phyloP scores from a whole-genome alignment of 1,139 yeast species.

The Meyerozyma carpophila region DNA sequence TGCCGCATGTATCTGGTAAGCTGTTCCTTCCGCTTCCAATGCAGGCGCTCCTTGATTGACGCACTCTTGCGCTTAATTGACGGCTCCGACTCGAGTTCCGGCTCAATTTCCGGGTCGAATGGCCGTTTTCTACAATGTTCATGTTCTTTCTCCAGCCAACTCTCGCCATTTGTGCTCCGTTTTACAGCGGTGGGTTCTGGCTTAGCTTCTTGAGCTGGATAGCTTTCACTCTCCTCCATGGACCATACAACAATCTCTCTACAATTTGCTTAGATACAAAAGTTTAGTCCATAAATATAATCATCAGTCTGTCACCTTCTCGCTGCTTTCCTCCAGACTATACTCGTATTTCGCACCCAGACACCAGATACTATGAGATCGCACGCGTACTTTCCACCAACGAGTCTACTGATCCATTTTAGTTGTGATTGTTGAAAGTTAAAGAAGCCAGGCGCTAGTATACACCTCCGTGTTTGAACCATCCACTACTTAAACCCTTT shows the following conservation, averaged over 20 bases:
- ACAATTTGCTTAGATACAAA: too few species aligned
- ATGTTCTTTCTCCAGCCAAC: neutral
- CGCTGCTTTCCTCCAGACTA: too few species aligned
- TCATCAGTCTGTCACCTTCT: too few species aligned
- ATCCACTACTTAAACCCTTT: neutral
- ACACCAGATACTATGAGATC: neutral
- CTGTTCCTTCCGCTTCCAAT: constrained; percentile 9
- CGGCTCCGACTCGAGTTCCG: neutral
- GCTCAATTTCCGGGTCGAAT: neutral
- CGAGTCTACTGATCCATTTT: neutral
- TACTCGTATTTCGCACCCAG: neutral
- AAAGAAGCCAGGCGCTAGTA: too few species aligned
- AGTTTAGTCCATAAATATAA: too few species aligned
- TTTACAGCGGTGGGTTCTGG: too few species aligned
- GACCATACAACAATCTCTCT: too few species aligned
- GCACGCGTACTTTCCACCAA: neutral
- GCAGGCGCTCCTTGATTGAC: constrained; percentile 7
- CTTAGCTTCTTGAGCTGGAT: too few species aligned
- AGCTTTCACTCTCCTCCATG: too few species aligned
- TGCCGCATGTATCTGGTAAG: constrained; percentile 6
- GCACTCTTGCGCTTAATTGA: constrained; percentile 5
- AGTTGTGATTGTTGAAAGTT: too few species aligned
- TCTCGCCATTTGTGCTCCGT: too few species aligned
- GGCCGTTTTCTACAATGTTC: neutral
- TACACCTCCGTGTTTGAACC: neutral